Base-by-base conservation (phyloP, 495 filamentous ascomycete species). In the Xylaria acuta region DNA sequence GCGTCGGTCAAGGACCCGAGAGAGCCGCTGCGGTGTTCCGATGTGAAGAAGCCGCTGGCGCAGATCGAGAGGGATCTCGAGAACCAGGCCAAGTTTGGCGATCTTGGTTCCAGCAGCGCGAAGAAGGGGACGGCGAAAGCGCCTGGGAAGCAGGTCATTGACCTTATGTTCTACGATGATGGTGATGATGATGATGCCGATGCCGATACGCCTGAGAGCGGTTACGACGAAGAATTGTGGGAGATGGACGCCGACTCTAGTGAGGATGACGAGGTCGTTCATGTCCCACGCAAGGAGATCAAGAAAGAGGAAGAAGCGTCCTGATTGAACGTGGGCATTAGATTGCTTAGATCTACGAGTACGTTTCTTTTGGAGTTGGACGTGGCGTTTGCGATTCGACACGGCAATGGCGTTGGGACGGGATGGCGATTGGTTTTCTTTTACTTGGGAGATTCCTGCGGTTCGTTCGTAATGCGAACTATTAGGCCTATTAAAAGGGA, bases 21-120 rank as follows among this genome's bases (percentile, higher is more conserved):
- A 5, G 68, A 70, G n/a, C 2, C 68, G 56, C 16, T 53, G 25
- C 30, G 56, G 0, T 20, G 45, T 1, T n/a, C 27, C 0, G 45
- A 70, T n/a, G n/a, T 70, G 1, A 41, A 63, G 1, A 38, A 53
- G 32, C 2, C 58, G 1, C 18, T 32, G 1, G 7, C 4, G 0
- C 5, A 51, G 43, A 70, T 70, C 47, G 68, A 70, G 5, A 34
- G n/a, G 30, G 68, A 51, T 0, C 56, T 70, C 32, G 34, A 70
- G 22, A 0, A 0, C 0, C 56, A 51, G 51, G 66, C 51, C 0
- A 58, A 53, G 40, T 36, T 40, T 43, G 65, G 65, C 2, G 47
- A 67, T 43, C n/a, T 56, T 7, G 32, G 11, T 8, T 20, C 7
- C 2, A 8, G 16, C 8, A 0, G 5, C 20, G 1, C 20, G 18